Base-by-base conservation (phyloP, 352 stramenopile species). In the Porosira glacialis region DNA sequence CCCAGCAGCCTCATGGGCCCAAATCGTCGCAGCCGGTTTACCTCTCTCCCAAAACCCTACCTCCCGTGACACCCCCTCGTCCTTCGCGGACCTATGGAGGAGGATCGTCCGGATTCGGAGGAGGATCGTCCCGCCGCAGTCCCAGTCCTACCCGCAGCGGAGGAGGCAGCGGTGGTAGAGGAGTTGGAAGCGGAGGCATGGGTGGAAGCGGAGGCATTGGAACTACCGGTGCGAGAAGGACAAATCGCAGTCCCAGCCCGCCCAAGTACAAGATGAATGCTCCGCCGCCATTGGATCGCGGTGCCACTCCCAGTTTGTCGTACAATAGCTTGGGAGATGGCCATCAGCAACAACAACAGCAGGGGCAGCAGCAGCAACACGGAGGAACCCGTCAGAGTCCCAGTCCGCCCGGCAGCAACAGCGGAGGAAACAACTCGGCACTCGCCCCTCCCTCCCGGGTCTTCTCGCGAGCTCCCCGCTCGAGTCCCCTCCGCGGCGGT, bases 231-330 rank as follows among this genome's bases (percentile, higher is more conserved):
- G n/a, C n/a, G n/a, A n/a, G n/a, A n/a, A n/a, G n/a, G n/a, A n/a
- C n/a, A n/a, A n/a, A n/a, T 10, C 24, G 41, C 48, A 10, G 26
- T 6, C 47, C 38, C 56, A 17, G n/a, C n/a, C 56, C 56, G 21
- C 66, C 66, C 33, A 78, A 72, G 31, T 78, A 72, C 48, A 78
- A 78, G 53, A 39, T 51, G n/a, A 66, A 69, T 44, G 69, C 69
- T 22, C 69, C 69, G 38, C 69, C 69, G 2, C 50, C 60, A 38
- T 39, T 78, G 8, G 55, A 72, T 36, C 33, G 28, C 3, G 57
- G 55, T 0, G 52, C 45, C 4, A 62, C 39, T 28, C 60, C 60
- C n/a, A 49, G 13, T n/a, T 35, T 68, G 26, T 19, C 43, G 27
- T 36, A 33, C 56, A 33, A 31, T 24, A 17, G 8, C n/a, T n/a